phyloP scores from a whole-genome alignment of 306 rosid genomes.

The Cicer chorassanicum region DNA sequence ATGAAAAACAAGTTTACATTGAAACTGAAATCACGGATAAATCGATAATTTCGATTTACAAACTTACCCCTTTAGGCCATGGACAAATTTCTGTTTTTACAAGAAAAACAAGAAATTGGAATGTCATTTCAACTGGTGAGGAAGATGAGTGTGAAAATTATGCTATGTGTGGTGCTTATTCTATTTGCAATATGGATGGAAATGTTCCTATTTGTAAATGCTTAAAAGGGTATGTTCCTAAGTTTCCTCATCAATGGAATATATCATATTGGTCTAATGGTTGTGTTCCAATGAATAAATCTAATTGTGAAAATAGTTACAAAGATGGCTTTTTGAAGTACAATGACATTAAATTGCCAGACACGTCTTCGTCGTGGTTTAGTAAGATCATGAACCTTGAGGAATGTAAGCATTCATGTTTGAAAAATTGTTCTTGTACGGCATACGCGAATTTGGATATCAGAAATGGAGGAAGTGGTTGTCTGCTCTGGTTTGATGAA shows the following conservation, averaged over 20 bases:
- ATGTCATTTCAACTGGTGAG: neutral
- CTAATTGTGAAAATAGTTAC: neutral
- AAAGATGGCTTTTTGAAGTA: neutral
- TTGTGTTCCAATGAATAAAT: neutral
- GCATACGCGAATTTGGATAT: neutral
- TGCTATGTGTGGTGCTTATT: neutral
- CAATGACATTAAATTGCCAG: neutral
- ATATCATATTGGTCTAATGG: conserved; percentile 6
- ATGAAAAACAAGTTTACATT: conserved; percentile 2
- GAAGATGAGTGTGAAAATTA: conserved; percentile 8
- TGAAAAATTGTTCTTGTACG: neutral
- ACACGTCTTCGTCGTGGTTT: neutral
- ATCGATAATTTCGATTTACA: neutral
- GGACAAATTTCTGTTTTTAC: neutral
- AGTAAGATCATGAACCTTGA: neutral
- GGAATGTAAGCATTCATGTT: neutral
- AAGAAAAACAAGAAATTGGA: neutral
- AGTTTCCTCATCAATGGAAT: conserved; percentile 30
- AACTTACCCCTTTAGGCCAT: conserved; percentile 22
- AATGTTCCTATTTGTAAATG: neutral
- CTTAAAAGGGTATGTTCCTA: neutral
- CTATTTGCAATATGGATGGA: conserved; percentile 2
- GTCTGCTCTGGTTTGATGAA: neutral
- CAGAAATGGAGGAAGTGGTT: neutral
- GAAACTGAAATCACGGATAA: neutral